These are phyloP conservation scores for Clonostachys chloroleuca DNA, from an alignment of 2,329 filamentous ascomycete species.

Conservation along the genomic window DNA sequence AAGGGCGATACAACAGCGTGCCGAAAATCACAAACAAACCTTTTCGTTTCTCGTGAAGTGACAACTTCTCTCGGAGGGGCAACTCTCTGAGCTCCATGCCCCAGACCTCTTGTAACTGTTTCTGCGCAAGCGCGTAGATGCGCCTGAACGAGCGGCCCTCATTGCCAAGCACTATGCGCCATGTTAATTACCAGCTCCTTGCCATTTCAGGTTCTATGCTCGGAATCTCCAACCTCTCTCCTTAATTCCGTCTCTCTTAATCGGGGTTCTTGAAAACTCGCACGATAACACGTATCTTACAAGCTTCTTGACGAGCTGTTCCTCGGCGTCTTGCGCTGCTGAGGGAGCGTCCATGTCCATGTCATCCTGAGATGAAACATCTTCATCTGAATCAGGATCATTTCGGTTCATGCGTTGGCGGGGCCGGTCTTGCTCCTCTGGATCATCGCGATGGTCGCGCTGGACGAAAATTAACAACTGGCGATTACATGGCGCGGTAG, in stretches of 20 bases:
- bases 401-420: constrained; percentile 18
- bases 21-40: constrained; percentile 38
- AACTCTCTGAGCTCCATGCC: constrained; percentile 93
- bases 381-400: constrained; percentile 19
- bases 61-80: constrained; percentile 75
- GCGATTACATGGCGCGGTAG: background rate
- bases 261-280: constrained; percentile 57
- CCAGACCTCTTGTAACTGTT: constrained; percentile 65
- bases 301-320: constrained; percentile 59
- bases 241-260: constrained; percentile 57
- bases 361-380: constrained; percentile 19
- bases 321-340: constrained; percentile 34
- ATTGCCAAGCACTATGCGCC: constrained; percentile 62
- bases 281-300: constrained; percentile 65
- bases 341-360: constrained; percentile 10
- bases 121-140: constrained; percentile 75
- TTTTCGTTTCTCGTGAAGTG: constrained; percentile 71
- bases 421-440: constrained; percentile 22
- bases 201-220: background rate
- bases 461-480: background rate
- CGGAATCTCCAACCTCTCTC: constrained; percentile 47
- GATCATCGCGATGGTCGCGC: constrained; percentile 17
- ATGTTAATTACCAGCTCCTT: background rate
- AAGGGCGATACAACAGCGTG: too few species aligned
- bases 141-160: constrained; percentile 66